Percentiles rank a stretch among this genome's conserved stretches.
phyloP scores from a whole-genome alignment of 345 rosid genomes.

The Microcos paniculata region DNA sequence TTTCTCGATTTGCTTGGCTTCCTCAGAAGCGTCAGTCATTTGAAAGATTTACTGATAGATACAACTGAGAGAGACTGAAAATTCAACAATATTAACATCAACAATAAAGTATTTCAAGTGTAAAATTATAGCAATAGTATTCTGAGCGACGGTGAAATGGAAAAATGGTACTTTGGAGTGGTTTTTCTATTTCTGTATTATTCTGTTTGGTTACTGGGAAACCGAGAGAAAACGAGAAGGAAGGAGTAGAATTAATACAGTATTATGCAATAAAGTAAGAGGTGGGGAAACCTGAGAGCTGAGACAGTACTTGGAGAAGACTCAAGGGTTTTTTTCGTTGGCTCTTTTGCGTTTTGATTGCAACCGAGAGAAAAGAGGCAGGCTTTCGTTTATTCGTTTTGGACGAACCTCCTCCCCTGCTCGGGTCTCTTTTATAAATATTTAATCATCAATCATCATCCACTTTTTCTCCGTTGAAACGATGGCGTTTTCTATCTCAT shows the following conservation, averaged over 20 bases:
- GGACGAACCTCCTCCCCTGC: background rate
- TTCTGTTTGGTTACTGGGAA: background rate
- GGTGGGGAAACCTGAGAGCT: background rate
- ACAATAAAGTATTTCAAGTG: background rate
- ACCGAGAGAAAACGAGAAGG: background rate
- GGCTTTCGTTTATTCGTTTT: background rate
- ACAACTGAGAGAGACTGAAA: slow-evolving; percentile 44
- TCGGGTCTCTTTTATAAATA: background rate
- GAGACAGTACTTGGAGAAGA: background rate
- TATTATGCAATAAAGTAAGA: no score
- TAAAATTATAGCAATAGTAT: background rate
- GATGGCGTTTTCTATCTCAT: no score
- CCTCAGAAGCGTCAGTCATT: slow-evolving; percentile 72
- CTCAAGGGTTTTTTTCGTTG: background rate
- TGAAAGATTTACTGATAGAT: slow-evolving; percentile 11
- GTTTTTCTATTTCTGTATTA: background rate
- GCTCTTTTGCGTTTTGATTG: background rate
- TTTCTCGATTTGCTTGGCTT: slow-evolving; percentile 80
- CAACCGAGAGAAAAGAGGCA: background rate
- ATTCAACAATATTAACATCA: slow-evolving; percentile 21
- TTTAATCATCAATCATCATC: no score
- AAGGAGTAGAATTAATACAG: background rate
- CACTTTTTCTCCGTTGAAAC: no score
- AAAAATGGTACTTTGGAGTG: background rate
- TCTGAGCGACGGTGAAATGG: background rate